Conservation (phyloP, 2,329 filamentous ascomycete species). For the Colletotrichum orbiculare region DNA sequence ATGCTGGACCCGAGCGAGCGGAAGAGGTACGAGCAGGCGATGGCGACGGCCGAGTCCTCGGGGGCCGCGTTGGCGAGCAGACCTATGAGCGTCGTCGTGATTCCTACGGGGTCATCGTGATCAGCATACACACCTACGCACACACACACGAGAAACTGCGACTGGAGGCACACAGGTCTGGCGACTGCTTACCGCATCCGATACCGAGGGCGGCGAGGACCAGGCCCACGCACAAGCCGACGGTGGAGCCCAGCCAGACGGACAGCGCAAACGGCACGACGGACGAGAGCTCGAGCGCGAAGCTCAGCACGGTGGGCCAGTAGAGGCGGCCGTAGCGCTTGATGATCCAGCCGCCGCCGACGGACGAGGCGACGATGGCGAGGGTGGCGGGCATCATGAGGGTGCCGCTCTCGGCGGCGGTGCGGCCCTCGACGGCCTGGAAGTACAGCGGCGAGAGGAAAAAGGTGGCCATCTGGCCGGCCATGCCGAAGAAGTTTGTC, state of each 20-base stretch:
- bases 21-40: conserved; percentile 85
- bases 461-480: conserved; percentile 64
- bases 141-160: too few relatives aligned
- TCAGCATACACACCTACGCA: too few relatives aligned
- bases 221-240: conserved; percentile 67
- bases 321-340: conserved; percentile 78
- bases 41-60: conserved; percentile 78
- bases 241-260: conserved; percentile 57
- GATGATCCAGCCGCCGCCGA: conserved; percentile 75
- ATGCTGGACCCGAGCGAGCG: conserved; percentile 80
- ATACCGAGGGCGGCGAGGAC: conserved; percentile 57
- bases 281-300: conserved; percentile 64
- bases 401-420: conserved; percentile 72
- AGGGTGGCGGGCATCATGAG: conserved; percentile 75
- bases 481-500: conserved; percentile 78
- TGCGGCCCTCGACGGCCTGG: conserved; percentile 75
- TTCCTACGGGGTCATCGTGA: conserved; percentile 53
- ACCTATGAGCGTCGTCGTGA: conserved; percentile 78
- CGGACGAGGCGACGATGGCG: conserved; percentile 70
- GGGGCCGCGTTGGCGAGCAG: conserved; percentile 76
- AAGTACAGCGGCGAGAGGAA: conserved; percentile 85
- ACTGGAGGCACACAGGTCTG: too few relatives aligned
- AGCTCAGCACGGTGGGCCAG: conserved; percentile 70
- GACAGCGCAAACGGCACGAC: conserved; percentile 66
- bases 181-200: conserved; percentile 35